Base-by-base conservation (phyloP, 352 stramenopile species). In the Phytophthora sansomeana region DNA sequence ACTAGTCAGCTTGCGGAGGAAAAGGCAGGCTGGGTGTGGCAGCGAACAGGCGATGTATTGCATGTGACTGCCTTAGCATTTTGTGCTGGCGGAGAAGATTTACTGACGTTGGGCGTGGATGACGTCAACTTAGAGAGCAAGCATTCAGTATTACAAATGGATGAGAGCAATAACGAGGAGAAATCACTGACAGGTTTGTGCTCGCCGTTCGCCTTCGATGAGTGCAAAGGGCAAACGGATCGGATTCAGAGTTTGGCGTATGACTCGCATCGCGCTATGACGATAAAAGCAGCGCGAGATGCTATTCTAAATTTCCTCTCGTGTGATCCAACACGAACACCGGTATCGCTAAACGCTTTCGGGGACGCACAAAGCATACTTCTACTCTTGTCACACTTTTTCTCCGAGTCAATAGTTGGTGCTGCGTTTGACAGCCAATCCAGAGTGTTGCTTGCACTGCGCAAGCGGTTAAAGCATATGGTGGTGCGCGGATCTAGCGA, bases 141-240 rank as follows among this genome's bases (percentile, higher is more conserved):
- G 17, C 58, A 85, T 50, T 75, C 72, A 0, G 72, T 68, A 28
- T 58, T 90, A 6, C 69, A 89, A 42, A 85, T 95, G 56, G 78
- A 91, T 33, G 73, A 87, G 39, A 79, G 63, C 50, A 91, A 93
- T 38, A 53, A 69, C 2, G 81, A 92, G 33, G 67, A 87, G 36
- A 78, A 84, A n/a, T 60, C 57, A 3, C 46, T 93, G 24, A 65
- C 75, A n/a, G 72, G 47, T 28, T 91, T 92, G 50, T 78, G 75
- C 24, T 93, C 82, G 3, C 81, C 89, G 41, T 95, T 88, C 49
- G 75, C 69, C 0, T 78, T 81, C 52, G 86, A 95, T 42, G 68
- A 70, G 7, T 58, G 93, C 6, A 91, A 91, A 57, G 80, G 77
- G 1, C 86, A 95, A 62, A 68, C 62, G 8, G 62, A 73, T 44